Base-by-base conservation (phyloP, 2,329 filamentous ascomycete species). In the Bipolaris oryzae region DNA sequence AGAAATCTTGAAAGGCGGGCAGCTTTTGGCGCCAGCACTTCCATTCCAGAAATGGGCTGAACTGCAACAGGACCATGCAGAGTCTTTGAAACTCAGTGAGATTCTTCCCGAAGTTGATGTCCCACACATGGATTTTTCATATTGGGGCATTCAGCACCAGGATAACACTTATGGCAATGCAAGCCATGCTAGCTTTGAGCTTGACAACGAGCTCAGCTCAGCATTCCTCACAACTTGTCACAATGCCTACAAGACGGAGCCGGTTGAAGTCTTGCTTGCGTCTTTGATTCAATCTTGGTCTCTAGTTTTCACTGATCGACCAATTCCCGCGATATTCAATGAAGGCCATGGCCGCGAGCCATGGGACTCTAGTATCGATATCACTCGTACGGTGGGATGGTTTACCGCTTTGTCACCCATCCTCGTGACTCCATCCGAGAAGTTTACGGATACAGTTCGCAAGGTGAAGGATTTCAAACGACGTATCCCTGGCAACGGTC, bases 351-450 rank as follows among this genome's bases (percentile, higher is more conserved):
- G 75, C 1, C 63, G 74, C 16, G 75, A 76, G 46, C 71, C 70
- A 0, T 77, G 78, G 58, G 78, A 78, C 39, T 67, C 73, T 0
- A 77, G 80, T 1, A 76, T 82, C 15, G 82, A 87, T 65, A 78
- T 86, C 1, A 79, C 80, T 3, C 79, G 84, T 50, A 87, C 85
- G 0, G 83, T 87, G 0, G 85, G 85, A 3, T 87, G 84, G 84
- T 86, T 87, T 59, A 85, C 84, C 1, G 81, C 83, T 0, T 31
- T 82, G 7, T 80, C 79, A 48, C 80, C 80, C 0, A 75, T 81
- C 3, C 75, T 74, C 23, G 70, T 79, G 0, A 59, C 66, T 1
- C 58, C 63, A 7, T 61, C 61, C 0, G 53, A 58, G 7, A 54
- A 69, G 53, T 65, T 84, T 10, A 74, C 85, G 25, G 76, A 81